Evolutionary conservation across 768 basidiomycete genomes (phyloP).

Genomic region (Amanita exitialis): DNA sequence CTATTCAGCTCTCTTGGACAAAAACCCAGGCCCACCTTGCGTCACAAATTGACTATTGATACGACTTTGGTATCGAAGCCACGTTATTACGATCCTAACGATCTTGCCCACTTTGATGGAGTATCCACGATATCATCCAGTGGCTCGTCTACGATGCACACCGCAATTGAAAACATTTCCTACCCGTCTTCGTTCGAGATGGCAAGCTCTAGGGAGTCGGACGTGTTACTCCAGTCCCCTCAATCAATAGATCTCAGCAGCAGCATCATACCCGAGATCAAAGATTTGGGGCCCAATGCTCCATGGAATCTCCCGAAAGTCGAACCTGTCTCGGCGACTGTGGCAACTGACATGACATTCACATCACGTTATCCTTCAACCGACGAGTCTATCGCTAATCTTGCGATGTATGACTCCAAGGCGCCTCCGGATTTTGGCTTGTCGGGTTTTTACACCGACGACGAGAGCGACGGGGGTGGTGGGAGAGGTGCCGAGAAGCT

Average conservation of each 20-base stretch:
- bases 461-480: slow-evolving; percentile 2
- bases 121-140: slow-evolving; percentile 23
- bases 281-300: neutral
- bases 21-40: slow-evolving; percentile 22
- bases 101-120: slow-evolving; percentile 26
- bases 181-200: slow-evolving; percentile 3
- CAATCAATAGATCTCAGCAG: slow-evolving; percentile 2
- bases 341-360: neutral
- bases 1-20: slow-evolving; percentile 20
- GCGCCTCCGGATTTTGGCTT: neutral
- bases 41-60: slow-evolving; percentile 49
- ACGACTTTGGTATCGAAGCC: slow-evolving; percentile 34
- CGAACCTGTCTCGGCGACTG: neutral
- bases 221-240: neutral
- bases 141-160: slow-evolving; percentile 61
- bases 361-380: neutral
- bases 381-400: neutral
- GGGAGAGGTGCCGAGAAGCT: neutral
- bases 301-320: neutral
- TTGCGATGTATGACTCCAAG: neutral
- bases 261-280: neutral
- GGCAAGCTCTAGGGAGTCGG: slow-evolving; percentile 1
- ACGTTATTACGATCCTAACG: slow-evolving; percentile 35
- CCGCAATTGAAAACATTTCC: slow-evolving; percentile 45
- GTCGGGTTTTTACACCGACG: slow-evolving; percentile 1